Evolutionary conservation across 768 basidiomycete genomes (phyloP).

Genomic region (Auricularia sp.): DNA sequence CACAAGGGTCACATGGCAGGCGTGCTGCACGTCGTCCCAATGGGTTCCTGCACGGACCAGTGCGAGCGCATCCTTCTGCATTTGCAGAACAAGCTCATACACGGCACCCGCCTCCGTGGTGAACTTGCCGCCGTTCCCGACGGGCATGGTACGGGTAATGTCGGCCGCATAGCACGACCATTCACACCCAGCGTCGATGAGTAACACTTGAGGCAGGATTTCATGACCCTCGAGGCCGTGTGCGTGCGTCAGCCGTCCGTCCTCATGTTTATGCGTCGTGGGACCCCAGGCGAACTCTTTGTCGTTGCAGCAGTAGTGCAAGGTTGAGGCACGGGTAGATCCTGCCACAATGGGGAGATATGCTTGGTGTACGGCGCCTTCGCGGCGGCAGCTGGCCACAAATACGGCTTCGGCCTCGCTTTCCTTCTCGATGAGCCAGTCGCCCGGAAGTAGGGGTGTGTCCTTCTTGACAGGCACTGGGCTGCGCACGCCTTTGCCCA

Average conservation of each 20-base stretch:
- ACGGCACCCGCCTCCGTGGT: conserved; percentile 71
- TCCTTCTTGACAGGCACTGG: conserved; percentile 31
- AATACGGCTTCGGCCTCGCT: conserved; percentile 92
- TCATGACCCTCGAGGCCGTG: conserved; percentile 27
- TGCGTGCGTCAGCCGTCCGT: conserved; percentile 30
- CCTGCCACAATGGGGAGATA: conserved; percentile 91
- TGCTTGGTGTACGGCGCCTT: conserved; percentile 79
- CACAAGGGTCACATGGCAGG: conserved; percentile 76
- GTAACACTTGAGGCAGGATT: conserved; percentile 45
- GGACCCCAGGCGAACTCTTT: conserved; percentile 81
- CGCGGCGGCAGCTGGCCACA: conserved; percentile 77
- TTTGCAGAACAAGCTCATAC: conserved; percentile 77
- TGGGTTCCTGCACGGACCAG: conserved; percentile 47
- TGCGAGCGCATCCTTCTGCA: conserved; percentile 68
- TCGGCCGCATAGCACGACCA: conserved; percentile 62
- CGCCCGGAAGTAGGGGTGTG: conserved; percentile 52
- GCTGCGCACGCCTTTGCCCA: conserved; percentile 62
- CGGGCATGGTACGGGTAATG: conserved; percentile 67
- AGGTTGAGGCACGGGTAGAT: conserved; percentile 73
- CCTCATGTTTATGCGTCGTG: conserved; percentile 41
- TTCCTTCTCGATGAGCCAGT: conserved; percentile 89
- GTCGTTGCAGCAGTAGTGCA: conserved; percentile 95
- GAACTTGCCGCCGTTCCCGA: conserved; percentile 91
- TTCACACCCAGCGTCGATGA: conserved; percentile 95
- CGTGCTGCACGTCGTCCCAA: conserved; percentile 82